Percentiles rank a stretch among this genome's conserved stretches.
These are phyloP conservation scores for Epichloe gansuensis DNA, from an alignment of 2,329 filamentous ascomycete genomes.

Conservation along the genomic window DNA sequence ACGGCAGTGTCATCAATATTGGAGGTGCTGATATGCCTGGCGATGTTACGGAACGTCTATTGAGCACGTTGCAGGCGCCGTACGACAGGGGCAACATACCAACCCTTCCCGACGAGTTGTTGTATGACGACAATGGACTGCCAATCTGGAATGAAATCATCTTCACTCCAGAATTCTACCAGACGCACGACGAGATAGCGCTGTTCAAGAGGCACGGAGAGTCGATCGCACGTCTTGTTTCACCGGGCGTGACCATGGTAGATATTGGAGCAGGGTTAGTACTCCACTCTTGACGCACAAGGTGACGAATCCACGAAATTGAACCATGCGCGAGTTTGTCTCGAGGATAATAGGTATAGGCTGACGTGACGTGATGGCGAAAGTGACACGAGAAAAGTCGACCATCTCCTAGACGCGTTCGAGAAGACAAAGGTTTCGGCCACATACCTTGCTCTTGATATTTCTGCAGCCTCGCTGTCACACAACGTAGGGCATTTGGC, in stretches of 20 bases:
- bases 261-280: slow-evolving; percentile 31
- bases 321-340: too few relatives aligned
- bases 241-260: slow-evolving; percentile 21
- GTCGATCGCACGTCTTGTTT: slow-evolving; percentile 20
- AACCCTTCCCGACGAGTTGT: slow-evolving; percentile 26
- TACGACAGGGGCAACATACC: slow-evolving; percentile 14
- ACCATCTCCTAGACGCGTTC: slow-evolving; percentile 23
- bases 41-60: slow-evolving; percentile 16
- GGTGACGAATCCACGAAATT: background rate
- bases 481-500: slow-evolving; percentile 22
- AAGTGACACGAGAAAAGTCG: slow-evolving; percentile 29
- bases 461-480: slow-evolving; percentile 23
- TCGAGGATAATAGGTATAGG: background rate
- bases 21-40: slow-evolving; percentile 23
- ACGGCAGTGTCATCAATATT: slow-evolving; percentile 26
- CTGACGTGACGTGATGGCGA: background rate
- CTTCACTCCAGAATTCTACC: slow-evolving; percentile 26
- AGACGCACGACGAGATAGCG: slow-evolving; percentile 27
- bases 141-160: slow-evolving; percentile 30
- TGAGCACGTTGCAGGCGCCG: slow-evolving; percentile 12
- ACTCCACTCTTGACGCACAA: background rate
- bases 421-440: slow-evolving; percentile 16
- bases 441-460: slow-evolving; percentile 28
- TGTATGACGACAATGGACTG: slow-evolving; percentile 26
- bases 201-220: slow-evolving; percentile 22